Conservation (phyloP, 2,329 filamentous ascomycete genomes). For the Neonectria punicea region DNA sequence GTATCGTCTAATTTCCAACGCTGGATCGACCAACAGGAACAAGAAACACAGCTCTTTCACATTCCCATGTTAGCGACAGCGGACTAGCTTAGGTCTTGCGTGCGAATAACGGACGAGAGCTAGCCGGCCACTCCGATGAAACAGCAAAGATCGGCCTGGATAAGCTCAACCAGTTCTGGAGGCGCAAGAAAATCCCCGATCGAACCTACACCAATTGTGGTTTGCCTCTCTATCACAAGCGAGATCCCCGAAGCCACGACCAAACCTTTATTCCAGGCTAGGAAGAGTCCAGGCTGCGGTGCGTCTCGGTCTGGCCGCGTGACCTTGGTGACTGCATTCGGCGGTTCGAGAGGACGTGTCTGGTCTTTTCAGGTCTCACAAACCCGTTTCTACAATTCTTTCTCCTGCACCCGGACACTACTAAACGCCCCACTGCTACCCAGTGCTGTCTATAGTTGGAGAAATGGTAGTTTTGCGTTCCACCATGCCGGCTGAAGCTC, state of each 20-base stretch:
- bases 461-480: constrained; percentile 28
- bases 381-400: constrained; percentile 33
- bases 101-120: constrained; percentile 28
- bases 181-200: not conserved
- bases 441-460: constrained; percentile 29
- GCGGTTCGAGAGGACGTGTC: constrained; percentile 30
- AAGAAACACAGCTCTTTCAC: constrained; percentile 25
- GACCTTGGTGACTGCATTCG: constrained; percentile 28
- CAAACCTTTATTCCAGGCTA: not conserved
- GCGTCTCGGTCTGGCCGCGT: constrained; percentile 27
- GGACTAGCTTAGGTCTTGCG: constrained; percentile 19
- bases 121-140: not conserved
- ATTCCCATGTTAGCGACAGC: constrained; percentile 19
- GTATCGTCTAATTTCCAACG: not conserved
- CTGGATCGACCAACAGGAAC: not conserved
- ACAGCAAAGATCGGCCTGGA: not conserved
- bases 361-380: constrained; percentile 24
- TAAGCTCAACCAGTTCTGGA: not conserved
- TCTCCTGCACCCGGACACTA: constrained; percentile 29
- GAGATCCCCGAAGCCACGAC: not conserved
- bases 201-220: not conserved
- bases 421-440: constrained; percentile 28
- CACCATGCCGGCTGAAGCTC: constrained; percentile 25
- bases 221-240: not conserved
- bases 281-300: not conserved